These are phyloP conservation scores for Remersonia thermophila DNA, from an alignment of 2,329 filamentous ascomycete genomes.

Conservation along the genomic window DNA sequence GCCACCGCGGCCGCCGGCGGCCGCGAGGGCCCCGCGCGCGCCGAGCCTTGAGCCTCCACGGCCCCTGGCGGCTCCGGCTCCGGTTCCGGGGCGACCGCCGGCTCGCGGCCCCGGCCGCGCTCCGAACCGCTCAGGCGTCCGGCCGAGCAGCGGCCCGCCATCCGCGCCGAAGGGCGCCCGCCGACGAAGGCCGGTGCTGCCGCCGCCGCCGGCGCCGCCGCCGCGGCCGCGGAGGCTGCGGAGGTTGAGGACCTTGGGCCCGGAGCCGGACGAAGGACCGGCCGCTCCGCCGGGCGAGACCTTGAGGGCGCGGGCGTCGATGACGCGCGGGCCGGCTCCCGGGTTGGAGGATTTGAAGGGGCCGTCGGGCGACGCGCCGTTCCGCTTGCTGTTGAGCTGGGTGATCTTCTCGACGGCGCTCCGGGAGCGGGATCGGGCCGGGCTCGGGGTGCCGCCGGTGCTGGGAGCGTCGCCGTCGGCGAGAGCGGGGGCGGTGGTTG, in stretches of 20 bases:
- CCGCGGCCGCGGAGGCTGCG: constrained; percentile 16
- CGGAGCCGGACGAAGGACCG: background rate
- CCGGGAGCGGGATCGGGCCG: constrained; percentile 11
- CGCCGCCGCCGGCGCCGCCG: background rate
- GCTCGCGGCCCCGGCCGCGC: no score
- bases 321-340: background rate
- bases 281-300: background rate
- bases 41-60: background rate
- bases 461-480: background rate
- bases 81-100: no score
- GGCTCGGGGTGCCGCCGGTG: background rate
- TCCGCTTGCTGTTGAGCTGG: constrained; percentile 6
- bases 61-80: background rate
- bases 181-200: background rate
- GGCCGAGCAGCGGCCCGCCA: background rate
- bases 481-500: constrained; percentile 3
- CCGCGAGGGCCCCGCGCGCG: no score
- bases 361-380: no score
- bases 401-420: constrained; percentile 17
- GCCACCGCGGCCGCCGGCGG: no score
- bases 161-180: background rate
- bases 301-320: constrained; percentile 10
- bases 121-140: no score
- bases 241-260: constrained; percentile 19
- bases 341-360: no score